Conservation (phyloP, 2,329 filamentous ascomycete species). For the Blastomyces parvus region DNA sequence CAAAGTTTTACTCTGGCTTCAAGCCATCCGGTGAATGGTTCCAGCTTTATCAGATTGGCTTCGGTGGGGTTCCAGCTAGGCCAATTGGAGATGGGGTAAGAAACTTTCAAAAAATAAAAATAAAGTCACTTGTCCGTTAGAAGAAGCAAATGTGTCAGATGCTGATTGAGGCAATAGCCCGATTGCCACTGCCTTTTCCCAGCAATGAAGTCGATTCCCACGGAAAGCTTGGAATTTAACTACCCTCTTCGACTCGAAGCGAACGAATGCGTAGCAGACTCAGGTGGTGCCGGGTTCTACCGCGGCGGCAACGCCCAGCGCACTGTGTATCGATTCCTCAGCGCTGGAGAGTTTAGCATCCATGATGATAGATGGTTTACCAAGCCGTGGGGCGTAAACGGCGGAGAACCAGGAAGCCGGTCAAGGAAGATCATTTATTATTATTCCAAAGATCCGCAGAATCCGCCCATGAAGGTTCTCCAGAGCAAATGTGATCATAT, state of each 20-base stretch:
- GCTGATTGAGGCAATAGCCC: background rate
- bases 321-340: constrained; percentile 40
- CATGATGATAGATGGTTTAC: constrained; percentile 44
- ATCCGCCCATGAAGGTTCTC: constrained; percentile 28
- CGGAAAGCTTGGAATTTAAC: constrained; percentile 41
- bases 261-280: constrained; percentile 41
- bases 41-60: constrained; percentile 44
- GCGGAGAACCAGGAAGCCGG: constrained; percentile 37
- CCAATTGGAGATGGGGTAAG: constrained; percentile 37
- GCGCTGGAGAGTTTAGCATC: constrained; percentile 39
- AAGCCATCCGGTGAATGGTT: constrained; percentile 42
- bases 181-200: constrained; percentile 45
- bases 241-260: constrained; percentile 42
- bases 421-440: constrained; percentile 38
- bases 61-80: constrained; percentile 42
- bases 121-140: background rate
- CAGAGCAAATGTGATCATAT: constrained; percentile 43
- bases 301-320: constrained; percentile 43
- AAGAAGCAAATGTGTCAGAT: background rate
- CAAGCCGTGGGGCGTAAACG: constrained; percentile 42
- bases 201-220: constrained; percentile 43
- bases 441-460: constrained; percentile 29
- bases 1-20: constrained; percentile 40
- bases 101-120: background rate
- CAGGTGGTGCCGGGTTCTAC: constrained; percentile 40